A percentile compares a stretch with the other conserved stretches of the same genome.
phyloP scores from a whole-genome alignment of 306 rosid species.

The peach (Prunus persica) region Prunus_persica_NCBIv2 NC_034010.1:26990001-26990500 shows the following conservation, averaged over 20 bases:
- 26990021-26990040: not conserved
- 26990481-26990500: not conserved
- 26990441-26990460: not conserved
- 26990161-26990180: not conserved
- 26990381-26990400: too few relatives aligned
- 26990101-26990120: not conserved
- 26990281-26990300: not conserved
- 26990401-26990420: not conserved
- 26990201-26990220: not conserved
- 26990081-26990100: not conserved
- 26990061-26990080: not conserved
- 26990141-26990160: not conserved
- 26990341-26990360: not conserved
- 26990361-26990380: not conserved
- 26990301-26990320: not conserved
- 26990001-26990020: not conserved
- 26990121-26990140: not conserved
- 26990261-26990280: not conserved
- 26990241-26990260: not conserved
- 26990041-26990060: not conserved
- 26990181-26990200: not conserved
- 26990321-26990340: not conserved
- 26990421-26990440: not conserved
- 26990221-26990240: too few relatives aligned
- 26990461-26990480: not conserved